Conservation (phyloP, 768 basidiomycete genomes). For the Auriscalpium microsporum region DNA sequence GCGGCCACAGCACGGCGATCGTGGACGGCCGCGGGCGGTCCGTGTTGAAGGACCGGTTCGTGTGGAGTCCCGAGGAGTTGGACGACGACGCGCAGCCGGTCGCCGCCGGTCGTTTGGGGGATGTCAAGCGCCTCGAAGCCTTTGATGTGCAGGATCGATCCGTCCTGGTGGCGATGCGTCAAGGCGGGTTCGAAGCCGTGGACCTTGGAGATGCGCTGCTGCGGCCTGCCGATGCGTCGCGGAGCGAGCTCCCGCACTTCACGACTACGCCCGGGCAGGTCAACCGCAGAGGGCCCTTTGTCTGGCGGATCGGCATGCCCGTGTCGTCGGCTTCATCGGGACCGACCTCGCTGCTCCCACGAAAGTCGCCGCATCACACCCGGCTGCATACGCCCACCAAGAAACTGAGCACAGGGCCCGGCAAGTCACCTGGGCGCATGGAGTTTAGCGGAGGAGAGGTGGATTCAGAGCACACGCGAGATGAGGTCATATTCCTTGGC, state of each 20-base stretch:
- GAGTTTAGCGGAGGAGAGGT: slow-evolving; percentile 45
- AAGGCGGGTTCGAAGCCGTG: slow-evolving; percentile 77
- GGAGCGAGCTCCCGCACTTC: slow-evolving; percentile 65
- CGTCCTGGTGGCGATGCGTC: slow-evolving; percentile 77
- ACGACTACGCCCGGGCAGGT: slow-evolving; percentile 48
- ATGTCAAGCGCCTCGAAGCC: slow-evolving; percentile 75
- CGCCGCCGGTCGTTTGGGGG: slow-evolving; percentile 52
- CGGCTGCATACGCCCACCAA: slow-evolving; percentile 26
- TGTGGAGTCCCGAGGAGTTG: slow-evolving; percentile 65
- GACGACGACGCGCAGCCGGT: slow-evolving; percentile 32
- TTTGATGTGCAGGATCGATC: slow-evolving; percentile 71
- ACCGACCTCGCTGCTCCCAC: slow-evolving; percentile 1
- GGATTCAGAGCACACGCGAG: slow-evolving; percentile 41
- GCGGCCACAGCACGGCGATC: slow-evolving; percentile 81
- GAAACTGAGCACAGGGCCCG: slow-evolving; percentile 39
- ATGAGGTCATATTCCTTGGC: slow-evolving; percentile 77
- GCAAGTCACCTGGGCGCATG: slow-evolving; percentile 40
- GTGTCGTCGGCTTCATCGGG: slow-evolving; percentile 28
- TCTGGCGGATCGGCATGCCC: slow-evolving; percentile 79
- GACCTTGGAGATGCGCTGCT: slow-evolving; percentile 74
- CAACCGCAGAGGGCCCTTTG: slow-evolving; percentile 65
- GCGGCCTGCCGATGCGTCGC: slow-evolving; percentile 72
- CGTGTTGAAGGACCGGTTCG: slow-evolving; percentile 69
- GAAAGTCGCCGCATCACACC: slow-evolving; percentile 29
- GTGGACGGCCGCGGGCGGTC: slow-evolving; percentile 82